Percentiles rank a stretch among this genome's conserved stretches.
These are phyloP conservation scores for Euryodendron excelsum DNA, from an alignment of 148 eudicot genomes.

Conservation along the genomic window DNA sequence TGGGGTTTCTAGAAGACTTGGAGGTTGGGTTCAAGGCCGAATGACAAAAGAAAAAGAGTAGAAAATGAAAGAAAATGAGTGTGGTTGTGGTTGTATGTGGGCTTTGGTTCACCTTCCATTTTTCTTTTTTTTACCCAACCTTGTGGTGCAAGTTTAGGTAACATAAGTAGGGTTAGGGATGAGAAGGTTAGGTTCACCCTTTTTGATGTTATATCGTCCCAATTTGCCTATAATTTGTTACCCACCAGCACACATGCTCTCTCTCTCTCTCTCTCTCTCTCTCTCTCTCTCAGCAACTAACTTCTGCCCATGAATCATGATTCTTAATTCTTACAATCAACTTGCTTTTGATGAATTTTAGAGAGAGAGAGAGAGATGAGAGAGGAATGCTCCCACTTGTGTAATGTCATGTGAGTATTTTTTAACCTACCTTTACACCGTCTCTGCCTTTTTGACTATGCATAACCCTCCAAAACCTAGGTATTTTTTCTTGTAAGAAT, in stretches of 20 bases:
- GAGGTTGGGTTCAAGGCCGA: slow-evolving; percentile 20
- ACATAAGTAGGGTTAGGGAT: slow-evolving; percentile 17
- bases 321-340: neutral
- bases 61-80: slow-evolving; percentile 11
- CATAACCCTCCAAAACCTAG: no score
- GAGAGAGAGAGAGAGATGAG: slow-evolving; percentile 9
- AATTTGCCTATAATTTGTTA: no score
- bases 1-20: slow-evolving; percentile 55
- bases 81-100: slow-evolving; percentile 40
- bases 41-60: slow-evolving; percentile 1
- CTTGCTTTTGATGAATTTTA: slow-evolving; percentile 7
- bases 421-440: slow-evolving; percentile 26
- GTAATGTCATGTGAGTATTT: slow-evolving; percentile 23
- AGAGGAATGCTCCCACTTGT: slow-evolving; percentile 20
- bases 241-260: no score
- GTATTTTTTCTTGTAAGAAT: no score
- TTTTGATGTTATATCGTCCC: no score
- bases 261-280: no score
- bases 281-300: no score
- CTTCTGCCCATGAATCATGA: no score
- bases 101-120: slow-evolving; percentile 63
- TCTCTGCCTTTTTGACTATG: no score
- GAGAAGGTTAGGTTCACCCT: no score
- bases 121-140: neutral
- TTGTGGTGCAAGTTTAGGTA: neutral